Evolutionary conservation across 192 early-diverging fungal genomes (phyloP).

Genomic region (Entomortierella chlamydospora): DNA sequence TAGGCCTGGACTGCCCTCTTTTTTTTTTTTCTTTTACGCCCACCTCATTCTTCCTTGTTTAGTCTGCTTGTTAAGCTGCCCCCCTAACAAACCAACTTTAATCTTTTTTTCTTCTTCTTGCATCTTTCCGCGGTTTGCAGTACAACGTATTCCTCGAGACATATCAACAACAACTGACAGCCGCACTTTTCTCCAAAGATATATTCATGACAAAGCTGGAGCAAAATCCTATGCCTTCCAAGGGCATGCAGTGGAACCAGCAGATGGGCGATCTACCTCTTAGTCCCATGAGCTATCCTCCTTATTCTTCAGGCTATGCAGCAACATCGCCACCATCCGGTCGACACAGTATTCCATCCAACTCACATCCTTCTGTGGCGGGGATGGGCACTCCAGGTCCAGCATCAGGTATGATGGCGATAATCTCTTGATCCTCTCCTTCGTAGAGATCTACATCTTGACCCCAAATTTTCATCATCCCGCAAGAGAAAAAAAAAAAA

Average conservation of each 20-base stretch:
- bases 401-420: constrained; percentile 17
- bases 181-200: too few species aligned
- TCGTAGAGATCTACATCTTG: background rate
- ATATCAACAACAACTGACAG: too few species aligned
- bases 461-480: constrained; percentile 1
- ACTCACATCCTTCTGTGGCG: constrained; percentile 8
- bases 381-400: constrained; percentile 10
- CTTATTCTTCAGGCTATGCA: constrained; percentile 22
- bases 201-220: constrained; percentile 57
- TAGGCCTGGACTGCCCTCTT: too few species aligned
- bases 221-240: constrained; percentile 39
- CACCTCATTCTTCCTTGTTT: too few species aligned
- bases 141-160: too few species aligned
- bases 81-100: too few species aligned
- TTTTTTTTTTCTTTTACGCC: too few species aligned
- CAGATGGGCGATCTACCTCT: constrained; percentile 34
- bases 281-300: constrained; percentile 25
- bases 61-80: too few species aligned
- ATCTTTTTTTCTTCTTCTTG: too few species aligned
- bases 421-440: background rate
- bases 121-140: too few species aligned
- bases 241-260: constrained; percentile 43
- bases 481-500: constrained; percentile 14
- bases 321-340: background rate
- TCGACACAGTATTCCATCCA: constrained; percentile 13